Percentiles rank a stretch among this genome's conserved stretches.
These are phyloP conservation scores for Tubosaeta brunneosetosa DNA, from an alignment of 768 basidiomycete genomes.

Conservation along the genomic window DNA sequence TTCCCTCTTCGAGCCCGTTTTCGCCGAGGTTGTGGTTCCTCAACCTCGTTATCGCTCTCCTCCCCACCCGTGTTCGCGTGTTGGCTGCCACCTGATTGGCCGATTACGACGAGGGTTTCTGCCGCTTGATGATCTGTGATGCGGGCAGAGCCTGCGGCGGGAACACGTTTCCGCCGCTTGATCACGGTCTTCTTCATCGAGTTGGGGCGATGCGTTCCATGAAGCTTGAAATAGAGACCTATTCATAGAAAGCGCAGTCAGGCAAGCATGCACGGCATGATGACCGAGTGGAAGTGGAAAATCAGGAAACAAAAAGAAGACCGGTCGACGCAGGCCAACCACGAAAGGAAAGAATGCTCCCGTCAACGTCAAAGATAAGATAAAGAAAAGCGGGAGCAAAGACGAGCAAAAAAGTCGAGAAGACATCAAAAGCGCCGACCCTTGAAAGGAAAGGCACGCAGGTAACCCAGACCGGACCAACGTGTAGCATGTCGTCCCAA, in stretches of 20 bases:
- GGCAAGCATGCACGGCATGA: conserved; percentile 2
- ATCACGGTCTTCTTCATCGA: conserved; percentile 99
- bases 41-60: conserved; percentile 38
- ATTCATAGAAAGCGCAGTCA: conserved; percentile 18
- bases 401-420: conserved; percentile 20
- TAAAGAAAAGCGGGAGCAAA: conserved; percentile 12
- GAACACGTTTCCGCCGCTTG: conserved; percentile 95
- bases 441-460: conserved; percentile 19
- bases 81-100: conserved; percentile 42
- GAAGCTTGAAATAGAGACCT: conserved; percentile 98
- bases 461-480: conserved; percentile 19
- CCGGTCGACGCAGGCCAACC: not conserved
- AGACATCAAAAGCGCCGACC: conserved; percentile 5
- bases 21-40: conserved; percentile 51
- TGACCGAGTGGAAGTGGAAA: not conserved
- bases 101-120: conserved; percentile 82
- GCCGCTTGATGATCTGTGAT: conserved; percentile 86
- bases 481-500: conserved; percentile 16
- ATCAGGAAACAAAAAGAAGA: not conserved
- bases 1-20: conserved; percentile 48
- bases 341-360: conserved; percentile 16
- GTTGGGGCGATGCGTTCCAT: conserved; percentile 93
- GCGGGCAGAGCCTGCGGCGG: conserved; percentile 64
- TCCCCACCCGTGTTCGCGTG: conserved; percentile 35
- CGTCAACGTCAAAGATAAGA: conserved; percentile 22